These are phyloP conservation scores for Elsinoe necatrix DNA, from an alignment of 2,329 filamentous ascomycete genomes.

Conservation along the genomic window DNA sequence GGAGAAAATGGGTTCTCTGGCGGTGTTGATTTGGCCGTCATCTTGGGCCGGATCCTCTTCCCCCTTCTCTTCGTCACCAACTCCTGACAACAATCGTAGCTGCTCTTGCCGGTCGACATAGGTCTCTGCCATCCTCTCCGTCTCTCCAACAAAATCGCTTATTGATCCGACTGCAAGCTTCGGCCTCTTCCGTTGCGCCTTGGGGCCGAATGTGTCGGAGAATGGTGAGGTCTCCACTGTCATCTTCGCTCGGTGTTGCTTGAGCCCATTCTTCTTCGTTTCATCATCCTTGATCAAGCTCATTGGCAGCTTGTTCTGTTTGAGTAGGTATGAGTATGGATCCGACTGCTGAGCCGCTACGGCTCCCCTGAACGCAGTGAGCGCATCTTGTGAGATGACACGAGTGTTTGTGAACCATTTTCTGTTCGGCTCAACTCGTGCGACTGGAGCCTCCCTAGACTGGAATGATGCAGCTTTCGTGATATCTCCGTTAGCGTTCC, in stretches of 20 bases:
- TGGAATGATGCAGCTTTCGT: constrained; percentile 78
- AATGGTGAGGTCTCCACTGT: constrained; percentile 82
- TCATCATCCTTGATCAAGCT: constrained; percentile 73
- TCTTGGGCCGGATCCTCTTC: constrained; percentile 17
- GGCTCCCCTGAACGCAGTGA: constrained; percentile 79
- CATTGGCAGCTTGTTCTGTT: constrained; percentile 96
- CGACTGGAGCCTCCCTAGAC: constrained; percentile 69
- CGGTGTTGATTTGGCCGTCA: constrained; percentile 36
- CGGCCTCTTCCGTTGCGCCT: constrained; percentile 84
- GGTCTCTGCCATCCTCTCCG: constrained; percentile 68
- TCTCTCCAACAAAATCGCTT: constrained; percentile 70
- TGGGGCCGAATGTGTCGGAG: constrained; percentile 82
- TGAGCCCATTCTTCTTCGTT: constrained; percentile 64
- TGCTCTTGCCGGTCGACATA: constrained; percentile 78
- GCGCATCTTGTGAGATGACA: constrained; percentile 79
- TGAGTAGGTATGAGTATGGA: constrained; percentile 89
- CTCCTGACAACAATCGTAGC: constrained; percentile 65
- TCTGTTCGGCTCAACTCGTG: constrained; percentile 87
- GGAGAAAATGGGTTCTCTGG: constrained; percentile 67
- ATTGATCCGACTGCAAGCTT: constrained; percentile 80
- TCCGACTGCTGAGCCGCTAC: constrained; percentile 85
- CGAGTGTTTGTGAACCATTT: constrained; percentile 98
- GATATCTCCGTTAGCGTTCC: constrained; percentile 76
- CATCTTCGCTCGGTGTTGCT: constrained; percentile 91
- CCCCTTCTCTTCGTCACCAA: constrained; percentile 27